Evolutionary conservation across 441 rosid genomes (phyloP).

Genomic region (Monsonia emarginata): DNA sequence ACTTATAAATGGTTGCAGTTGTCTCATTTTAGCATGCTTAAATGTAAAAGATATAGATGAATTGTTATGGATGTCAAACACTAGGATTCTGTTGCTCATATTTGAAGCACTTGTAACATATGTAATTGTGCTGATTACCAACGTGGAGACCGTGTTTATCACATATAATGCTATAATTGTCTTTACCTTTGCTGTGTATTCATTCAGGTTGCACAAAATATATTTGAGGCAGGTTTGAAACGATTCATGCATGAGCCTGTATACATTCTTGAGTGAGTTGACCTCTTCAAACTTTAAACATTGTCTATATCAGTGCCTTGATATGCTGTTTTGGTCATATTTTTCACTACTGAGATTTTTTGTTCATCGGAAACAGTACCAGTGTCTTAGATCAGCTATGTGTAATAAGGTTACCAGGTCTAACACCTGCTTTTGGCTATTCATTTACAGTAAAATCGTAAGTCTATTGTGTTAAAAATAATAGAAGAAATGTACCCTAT

Average conservation of each 20-base stretch:
- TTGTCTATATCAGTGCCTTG: constrained; percentile 7
- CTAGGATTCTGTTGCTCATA: background rate
- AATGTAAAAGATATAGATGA: background rate
- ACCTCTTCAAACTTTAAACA: constrained; percentile 7
- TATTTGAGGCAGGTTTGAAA: constrained; percentile 88
- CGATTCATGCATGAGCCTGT: constrained; percentile 87
- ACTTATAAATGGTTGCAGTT: background rate
- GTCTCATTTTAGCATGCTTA: background rate
- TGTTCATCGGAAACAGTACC: background rate
- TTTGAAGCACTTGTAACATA: background rate
- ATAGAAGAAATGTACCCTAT: background rate
- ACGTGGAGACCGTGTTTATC: background rate
- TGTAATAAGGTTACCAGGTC: background rate
- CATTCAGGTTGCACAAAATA: constrained; percentile 75
- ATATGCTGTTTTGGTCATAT: constrained; percentile 1
- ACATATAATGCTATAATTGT: background rate
- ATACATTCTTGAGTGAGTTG: constrained; percentile 83
- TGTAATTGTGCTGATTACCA: background rate
- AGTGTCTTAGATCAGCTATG: background rate
- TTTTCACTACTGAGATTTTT: background rate
- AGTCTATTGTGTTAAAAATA: background rate
- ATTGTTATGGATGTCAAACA: background rate
- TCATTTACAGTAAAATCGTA: background rate
- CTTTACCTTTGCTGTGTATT: constrained; percentile 15
- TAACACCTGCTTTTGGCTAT: background rate